Conservation (phyloP, 257 asterid species). For the Solanum tarijense region DNA sequence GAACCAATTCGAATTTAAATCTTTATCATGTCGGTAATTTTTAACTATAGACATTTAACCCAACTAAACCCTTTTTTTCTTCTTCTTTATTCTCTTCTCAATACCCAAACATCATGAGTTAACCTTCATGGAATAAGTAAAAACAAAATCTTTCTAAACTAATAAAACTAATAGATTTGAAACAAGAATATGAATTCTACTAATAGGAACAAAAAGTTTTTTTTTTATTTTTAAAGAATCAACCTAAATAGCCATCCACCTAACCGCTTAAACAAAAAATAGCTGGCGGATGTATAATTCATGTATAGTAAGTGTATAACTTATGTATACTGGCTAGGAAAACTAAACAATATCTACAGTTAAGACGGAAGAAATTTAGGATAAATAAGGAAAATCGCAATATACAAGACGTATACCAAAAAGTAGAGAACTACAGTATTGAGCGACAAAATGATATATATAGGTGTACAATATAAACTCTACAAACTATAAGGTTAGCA, state of each 20-base stretch:
- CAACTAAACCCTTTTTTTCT: background rate
- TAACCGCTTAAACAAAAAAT: no score
- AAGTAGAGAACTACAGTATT: background rate
- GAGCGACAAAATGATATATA: background rate
- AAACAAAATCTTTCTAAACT: no score
- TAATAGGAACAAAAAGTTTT: background rate
- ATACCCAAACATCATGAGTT: background rate
- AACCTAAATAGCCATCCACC: background rate
- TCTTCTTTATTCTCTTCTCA: background rate
- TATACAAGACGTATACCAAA: background rate
- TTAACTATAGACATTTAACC: background rate
- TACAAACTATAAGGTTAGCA: background rate
- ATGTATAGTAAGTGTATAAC: background rate
- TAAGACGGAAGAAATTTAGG: background rate
- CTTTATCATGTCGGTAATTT: no score
- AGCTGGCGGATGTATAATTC: background rate
- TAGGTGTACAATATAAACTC: background rate
- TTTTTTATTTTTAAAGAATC: no score
- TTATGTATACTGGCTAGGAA: background rate
- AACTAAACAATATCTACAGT: background rate
- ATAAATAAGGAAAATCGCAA: background rate
- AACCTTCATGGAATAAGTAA: background rate
- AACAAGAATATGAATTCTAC: background rate
- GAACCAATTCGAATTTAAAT: background rate
- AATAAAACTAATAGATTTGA: background rate